Conservation (phyloP, 2,329 filamentous ascomycete species). For the Alternaria gaisen region DNA sequence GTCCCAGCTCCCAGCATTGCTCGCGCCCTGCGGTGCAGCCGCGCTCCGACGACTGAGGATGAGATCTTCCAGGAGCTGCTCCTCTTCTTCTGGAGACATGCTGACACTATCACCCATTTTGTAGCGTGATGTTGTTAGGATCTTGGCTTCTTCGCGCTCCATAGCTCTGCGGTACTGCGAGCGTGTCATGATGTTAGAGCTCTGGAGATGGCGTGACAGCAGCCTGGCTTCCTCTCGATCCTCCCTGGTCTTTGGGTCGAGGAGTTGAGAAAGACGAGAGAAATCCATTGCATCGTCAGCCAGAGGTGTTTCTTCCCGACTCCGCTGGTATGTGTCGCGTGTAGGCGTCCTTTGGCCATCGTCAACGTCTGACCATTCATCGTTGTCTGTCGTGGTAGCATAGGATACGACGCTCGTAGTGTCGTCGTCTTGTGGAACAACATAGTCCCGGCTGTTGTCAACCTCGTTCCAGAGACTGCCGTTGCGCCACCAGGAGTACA, state of each 20-base stretch:
- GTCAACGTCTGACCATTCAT: slow-evolving; percentile 50
- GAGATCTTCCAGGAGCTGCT: slow-evolving; percentile 66
- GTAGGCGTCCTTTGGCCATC: slow-evolving; percentile 76
- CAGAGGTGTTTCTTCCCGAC: slow-evolving; percentile 65
- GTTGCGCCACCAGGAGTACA: slow-evolving; percentile 85
- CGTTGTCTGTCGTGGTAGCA: slow-evolving; percentile 59
- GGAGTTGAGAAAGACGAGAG: slow-evolving; percentile 76
- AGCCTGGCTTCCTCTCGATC: slow-evolving; percentile 83
- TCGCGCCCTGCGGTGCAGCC: slow-evolving; percentile 40
- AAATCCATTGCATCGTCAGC: slow-evolving; percentile 62
- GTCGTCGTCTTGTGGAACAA: slow-evolving; percentile 72
- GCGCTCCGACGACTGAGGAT: slow-evolving; percentile 63
- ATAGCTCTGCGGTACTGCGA: slow-evolving; percentile 75
- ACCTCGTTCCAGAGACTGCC: slow-evolving; percentile 86
- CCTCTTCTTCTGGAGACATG: slow-evolving; percentile 62
- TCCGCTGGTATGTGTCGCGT: slow-evolving; percentile 64
- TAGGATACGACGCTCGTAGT: slow-evolving; percentile 82
- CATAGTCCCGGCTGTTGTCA: slow-evolving; percentile 83
- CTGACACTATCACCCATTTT: slow-evolving; percentile 29
- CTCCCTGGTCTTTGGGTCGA: slow-evolving; percentile 80
- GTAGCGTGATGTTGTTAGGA: slow-evolving; percentile 63
- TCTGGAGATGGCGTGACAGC: slow-evolving; percentile 80
- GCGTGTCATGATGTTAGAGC: slow-evolving; percentile 78
- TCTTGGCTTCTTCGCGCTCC: slow-evolving; percentile 72
- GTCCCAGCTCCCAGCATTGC: slow-evolving; percentile 65